Base-by-base conservation (phyloP, 1,284 basidiomycete species). In the Chiua sp. region DNA sequence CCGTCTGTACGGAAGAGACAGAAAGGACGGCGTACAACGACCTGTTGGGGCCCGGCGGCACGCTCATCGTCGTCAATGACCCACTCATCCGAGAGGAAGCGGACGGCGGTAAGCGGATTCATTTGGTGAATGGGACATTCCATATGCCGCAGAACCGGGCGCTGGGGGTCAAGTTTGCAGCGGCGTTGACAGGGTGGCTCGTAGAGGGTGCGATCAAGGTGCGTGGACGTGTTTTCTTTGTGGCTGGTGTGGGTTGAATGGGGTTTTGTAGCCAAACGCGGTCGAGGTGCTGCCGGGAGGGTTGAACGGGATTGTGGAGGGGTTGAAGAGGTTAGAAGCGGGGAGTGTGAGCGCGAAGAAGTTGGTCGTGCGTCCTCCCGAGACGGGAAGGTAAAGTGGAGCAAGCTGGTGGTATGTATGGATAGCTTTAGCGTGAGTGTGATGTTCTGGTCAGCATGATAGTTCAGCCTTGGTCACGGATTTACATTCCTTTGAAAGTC, bases 141-240 rank as follows among this genome's bases (percentile, higher is more conserved):
- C 57, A 68, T 10, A 0, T 35, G 1, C 56, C 53, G 15, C 7
- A 28, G 13, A 70, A 70, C 47, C 55, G 53, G 26, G 59, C 53
- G 4, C 53, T 68, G 12, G 65, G 59, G 3, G 51, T 13, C 35
- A 54, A 59, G 44, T 69, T 65, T 55, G 52, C 63, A 22, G 18
- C 32, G 1, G 56, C 53, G 44, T 48, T 69, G 26, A 60, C 66
- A 10, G 53, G 16, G 35, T 69, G 64, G 68, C 55, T 72, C 3
- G 66, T 59, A 3, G 66, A 72, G 4, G 70, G 56, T 4, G 55
- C 32, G 35, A 62, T 69, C 60, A 62, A 69, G 63, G 70, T 72
- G 23, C 16, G 56, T 47, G 8, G 16, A 20, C n/a, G 20, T 44
- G n/a, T 42, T 39, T 26, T 26, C 26, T 26, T 42, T 42, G 39